Evolutionary conservation across 257 asterid species (phyloP).

Genomic region (Orobanche coerulescens): DNA sequence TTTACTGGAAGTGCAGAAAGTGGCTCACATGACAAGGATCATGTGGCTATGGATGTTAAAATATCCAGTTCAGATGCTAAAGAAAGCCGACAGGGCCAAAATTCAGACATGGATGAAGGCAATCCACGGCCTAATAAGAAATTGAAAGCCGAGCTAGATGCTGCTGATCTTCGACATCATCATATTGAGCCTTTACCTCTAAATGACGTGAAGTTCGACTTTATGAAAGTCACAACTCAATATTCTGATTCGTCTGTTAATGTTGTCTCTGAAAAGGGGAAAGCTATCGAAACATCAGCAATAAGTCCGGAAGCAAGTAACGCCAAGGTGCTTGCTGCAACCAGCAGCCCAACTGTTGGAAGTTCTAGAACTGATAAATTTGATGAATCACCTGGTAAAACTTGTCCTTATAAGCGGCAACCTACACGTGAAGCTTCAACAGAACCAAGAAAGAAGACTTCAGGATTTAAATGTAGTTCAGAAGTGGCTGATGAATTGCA

Average conservation of each 20-base stretch:
- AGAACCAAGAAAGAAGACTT: slow-evolving; percentile 38
- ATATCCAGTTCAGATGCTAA: slow-evolving; percentile 25
- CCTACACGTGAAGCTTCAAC: slow-evolving; percentile 40
- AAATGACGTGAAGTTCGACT: slow-evolving; percentile 31
- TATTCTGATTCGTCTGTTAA: slow-evolving; percentile 31
- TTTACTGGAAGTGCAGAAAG: slow-evolving; percentile 28
- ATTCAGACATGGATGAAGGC: slow-evolving; percentile 31
- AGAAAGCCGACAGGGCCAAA: slow-evolving; percentile 29
- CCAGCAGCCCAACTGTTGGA: slow-evolving; percentile 28
- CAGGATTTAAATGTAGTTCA: slow-evolving; percentile 35
- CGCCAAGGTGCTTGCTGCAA: slow-evolving; percentile 32
- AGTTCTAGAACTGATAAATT: slow-evolving; percentile 29
- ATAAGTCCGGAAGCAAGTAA: slow-evolving; percentile 30
- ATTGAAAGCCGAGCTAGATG: slow-evolving; percentile 33
- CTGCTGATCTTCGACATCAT: slow-evolving; percentile 28
- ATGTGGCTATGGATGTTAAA: slow-evolving; percentile 28
- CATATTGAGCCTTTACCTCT: slow-evolving; percentile 24
- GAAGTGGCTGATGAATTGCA: slow-evolving; percentile 40
- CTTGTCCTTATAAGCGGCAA: slow-evolving; percentile 36
- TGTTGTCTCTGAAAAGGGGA: slow-evolving; percentile 32
- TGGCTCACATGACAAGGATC: slow-evolving; percentile 33
- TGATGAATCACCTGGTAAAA: slow-evolving; percentile 34
- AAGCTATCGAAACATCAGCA: slow-evolving; percentile 27
- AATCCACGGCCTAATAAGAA: slow-evolving; percentile 42
- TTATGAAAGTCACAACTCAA: slow-evolving; percentile 27